phyloP scores from a whole-genome alignment of 176 grass and related monocot genomes.

The Metroxylon sagu region DNA sequence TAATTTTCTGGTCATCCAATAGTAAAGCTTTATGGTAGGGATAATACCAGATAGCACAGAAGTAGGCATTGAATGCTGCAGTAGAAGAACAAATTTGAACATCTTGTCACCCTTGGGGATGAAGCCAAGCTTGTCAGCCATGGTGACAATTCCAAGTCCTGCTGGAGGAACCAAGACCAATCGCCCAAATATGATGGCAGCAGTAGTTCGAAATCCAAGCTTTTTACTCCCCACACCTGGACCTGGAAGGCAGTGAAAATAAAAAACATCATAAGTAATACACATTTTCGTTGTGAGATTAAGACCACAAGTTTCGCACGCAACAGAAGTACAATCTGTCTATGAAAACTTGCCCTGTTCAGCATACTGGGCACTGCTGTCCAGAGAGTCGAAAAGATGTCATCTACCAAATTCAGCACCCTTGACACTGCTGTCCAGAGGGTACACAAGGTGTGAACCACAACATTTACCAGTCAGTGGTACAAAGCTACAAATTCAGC shows the following conservation, averaged over 20 bases:
- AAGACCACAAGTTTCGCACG: too few species aligned
- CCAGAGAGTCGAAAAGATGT: too few species aligned
- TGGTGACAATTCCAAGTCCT: slow-evolving; percentile 59
- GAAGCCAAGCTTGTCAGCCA: slow-evolving; percentile 87
- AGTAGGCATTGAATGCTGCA: slow-evolving; percentile 97
- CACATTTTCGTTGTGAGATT: too few species aligned
- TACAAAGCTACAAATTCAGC: too few species aligned
- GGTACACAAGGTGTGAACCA: too few species aligned
- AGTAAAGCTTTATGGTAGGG: not conserved
- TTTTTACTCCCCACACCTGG: slow-evolving; percentile 93
- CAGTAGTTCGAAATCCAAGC: slow-evolving; percentile 66
- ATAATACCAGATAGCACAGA: slow-evolving; percentile 92
- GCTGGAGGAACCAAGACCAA: slow-evolving; percentile 74
- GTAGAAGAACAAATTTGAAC: slow-evolving; percentile 95
- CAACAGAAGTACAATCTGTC: too few species aligned
- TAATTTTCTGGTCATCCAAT: not conserved
- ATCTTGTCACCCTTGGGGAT: slow-evolving; percentile 83
- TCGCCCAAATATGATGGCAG: slow-evolving; percentile 84
- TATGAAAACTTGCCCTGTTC: too few species aligned
- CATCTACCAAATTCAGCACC: too few species aligned
- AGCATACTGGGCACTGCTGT: too few species aligned
- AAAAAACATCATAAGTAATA: too few species aligned
- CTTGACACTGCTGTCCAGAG: too few species aligned
- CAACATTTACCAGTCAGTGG: too few species aligned
- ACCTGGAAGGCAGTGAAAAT: slow-evolving; percentile 39